Base-by-base conservation (phyloP, 73 alveolate genomes). In the Breviolum minutum region DNA sequence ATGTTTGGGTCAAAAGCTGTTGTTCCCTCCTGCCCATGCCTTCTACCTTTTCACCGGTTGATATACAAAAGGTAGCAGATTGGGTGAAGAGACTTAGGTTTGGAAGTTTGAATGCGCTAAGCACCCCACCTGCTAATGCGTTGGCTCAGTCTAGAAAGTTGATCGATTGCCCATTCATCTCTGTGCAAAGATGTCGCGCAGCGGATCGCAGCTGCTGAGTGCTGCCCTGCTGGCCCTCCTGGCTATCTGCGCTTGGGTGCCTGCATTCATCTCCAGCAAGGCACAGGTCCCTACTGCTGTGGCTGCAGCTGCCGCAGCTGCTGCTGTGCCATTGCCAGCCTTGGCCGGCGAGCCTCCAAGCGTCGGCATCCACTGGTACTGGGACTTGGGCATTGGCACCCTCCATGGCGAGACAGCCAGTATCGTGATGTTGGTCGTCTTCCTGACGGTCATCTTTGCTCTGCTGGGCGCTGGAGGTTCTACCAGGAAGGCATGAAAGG, bases 291-390 rank as follows among this genome's bases (percentile, higher is more conserved):
- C 77, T 30, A 77, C 77, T 30, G 80, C 94, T 30, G 76, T 26
- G 63, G 94, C 94, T 11, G 94, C 94, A 8, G 79, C 94, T 22
- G 94, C 79, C 12, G 79, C 94, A 13, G 69, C 70, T 30, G 69
- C 94, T 8, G 94, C 64, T 14, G 94, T 64, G 27, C 94, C 94
- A 29, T 27, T 85, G 79, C 94, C 94, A 11, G 94, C 94, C 61
- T 77, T 85, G 32, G 94, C 94, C 26, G 94, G 94, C 61, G 94
- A 85, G 94, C 94, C 94, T 61, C 94, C 94, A 13, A 85, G 94
- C 94, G 94, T 85, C 16, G 94, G 94, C 94, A 85, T 85, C 70
- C 94, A 85, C 77, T 85, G 94, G 94, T 85, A 85, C 94, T 85
- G 94, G 94, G 94, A 85, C 79, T 62, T 85, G 77, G 94, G 94